Base-by-base conservation (phyloP, 441 rosid species). In the Codiaeum variegatum region DNA sequence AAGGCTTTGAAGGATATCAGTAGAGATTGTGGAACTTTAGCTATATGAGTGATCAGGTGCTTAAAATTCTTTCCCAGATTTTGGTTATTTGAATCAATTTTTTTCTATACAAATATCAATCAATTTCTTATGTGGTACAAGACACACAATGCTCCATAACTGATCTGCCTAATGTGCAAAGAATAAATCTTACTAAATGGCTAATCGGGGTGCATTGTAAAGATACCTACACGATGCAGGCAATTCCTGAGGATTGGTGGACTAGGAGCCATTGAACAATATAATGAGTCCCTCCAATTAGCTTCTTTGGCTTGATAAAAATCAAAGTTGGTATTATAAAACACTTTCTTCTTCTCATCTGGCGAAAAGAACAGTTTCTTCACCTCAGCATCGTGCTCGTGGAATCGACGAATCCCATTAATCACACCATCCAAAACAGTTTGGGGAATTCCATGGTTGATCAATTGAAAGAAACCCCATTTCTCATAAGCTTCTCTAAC, bases 221-320 rank as follows among this genome's bases (percentile, higher is more conserved):
- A n/a, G n/a, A n/a, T 73, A 73, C 78, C 85, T 73, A 71, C 78
- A 77, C 21, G 71, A 69, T 21, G 13, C 8, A 44, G 80, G 83
- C 69, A 80, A 40, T 15, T 77, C 84, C 67, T 51, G 68, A 0
- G 62, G 82, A 24, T 71, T 61, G 9, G 79, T 1, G 80, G 75
- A 3, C 61, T 49, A 15, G 82, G 79, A 8, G 68, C 72, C 73
- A 80, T 64, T 4, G 42, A 56, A 67, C 74, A 78, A 51, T 51
- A 65, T 29, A 80, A 24, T 2, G 74, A 55, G 62, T 82, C 85
- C 65, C 80, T 82, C 85, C 85, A 82, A 49, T 78, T 78, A 4
- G 85, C 82, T 60, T 69, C 28, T 55, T 67, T 26, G 83, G 62
- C 8, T 62, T 16, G 38, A 40, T 76, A 81, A 42, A 81, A 70